Evolutionary conservation across 73 alveolate species (phyloP).

Genomic region (Stentor coeruleus): DNA sequence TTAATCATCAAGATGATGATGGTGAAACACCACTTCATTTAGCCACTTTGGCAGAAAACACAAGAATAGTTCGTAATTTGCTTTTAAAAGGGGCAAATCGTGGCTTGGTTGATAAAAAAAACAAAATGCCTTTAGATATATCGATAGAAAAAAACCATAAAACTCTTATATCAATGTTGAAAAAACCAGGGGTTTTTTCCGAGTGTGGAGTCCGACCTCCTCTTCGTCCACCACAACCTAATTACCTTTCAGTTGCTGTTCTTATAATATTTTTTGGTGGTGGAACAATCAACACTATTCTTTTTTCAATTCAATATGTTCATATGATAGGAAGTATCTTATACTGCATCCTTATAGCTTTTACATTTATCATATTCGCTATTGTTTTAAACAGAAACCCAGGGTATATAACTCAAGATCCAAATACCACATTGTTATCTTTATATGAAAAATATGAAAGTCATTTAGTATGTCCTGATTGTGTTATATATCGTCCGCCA

Average conservation of each 20-base stretch:
- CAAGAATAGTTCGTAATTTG: slow-evolving; percentile 75
- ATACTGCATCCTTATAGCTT: not conserved
- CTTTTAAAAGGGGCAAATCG: slow-evolving; percentile 77
- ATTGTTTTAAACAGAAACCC: not conserved
- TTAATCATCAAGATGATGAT: slow-evolving; percentile 70
- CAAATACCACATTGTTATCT: not conserved
- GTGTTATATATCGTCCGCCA: slow-evolving; percentile 49
- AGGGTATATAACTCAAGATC: slow-evolving; percentile 4
- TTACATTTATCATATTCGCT: not conserved
- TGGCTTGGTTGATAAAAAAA: slow-evolving; percentile 50
- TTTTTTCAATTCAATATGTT: not conserved
- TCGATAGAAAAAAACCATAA: slow-evolving; percentile 35
- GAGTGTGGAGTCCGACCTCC: slow-evolving; percentile 24
- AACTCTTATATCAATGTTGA: not conserved
- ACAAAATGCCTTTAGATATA: slow-evolving; percentile 56
- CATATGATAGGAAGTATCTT: not conserved
- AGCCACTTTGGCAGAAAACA: slow-evolving; percentile 77
- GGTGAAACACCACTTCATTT: slow-evolving; percentile 88
- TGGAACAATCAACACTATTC: not conserved
- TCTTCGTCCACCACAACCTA: not conserved
- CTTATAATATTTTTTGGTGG: not conserved
- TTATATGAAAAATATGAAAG: slow-evolving; percentile 29
- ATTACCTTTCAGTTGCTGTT: not conserved
- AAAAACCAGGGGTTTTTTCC: slow-evolving; percentile 15
- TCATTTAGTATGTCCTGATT: slow-evolving; percentile 44